Percentiles rank a stretch among this genome's conserved stretches.
These are phyloP conservation scores for Penicillium nordicum DNA, from an alignment of 2,329 filamentous ascomycete genomes.

Conservation along the genomic window DNA sequence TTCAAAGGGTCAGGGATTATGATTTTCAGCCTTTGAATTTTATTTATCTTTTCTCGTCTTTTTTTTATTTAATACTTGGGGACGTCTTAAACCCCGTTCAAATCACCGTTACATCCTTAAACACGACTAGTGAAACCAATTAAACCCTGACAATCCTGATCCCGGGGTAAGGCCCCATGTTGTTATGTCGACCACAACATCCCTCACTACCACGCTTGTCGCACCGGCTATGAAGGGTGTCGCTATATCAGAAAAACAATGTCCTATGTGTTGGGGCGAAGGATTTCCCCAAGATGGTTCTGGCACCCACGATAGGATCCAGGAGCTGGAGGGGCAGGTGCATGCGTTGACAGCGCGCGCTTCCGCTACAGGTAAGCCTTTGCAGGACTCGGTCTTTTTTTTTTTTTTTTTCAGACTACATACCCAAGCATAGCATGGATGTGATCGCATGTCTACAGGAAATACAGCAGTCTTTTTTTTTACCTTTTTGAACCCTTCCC, in stretches of 20 bases:
- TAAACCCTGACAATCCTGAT: background rate
- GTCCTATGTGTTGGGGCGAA: constrained; percentile 42
- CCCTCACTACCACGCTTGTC: constrained; percentile 33
- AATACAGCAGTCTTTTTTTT: background rate
- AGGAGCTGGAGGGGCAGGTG: constrained; percentile 56
- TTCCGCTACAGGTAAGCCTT: constrained; percentile 50
- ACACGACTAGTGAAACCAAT: background rate
- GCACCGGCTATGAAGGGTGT: constrained; percentile 31
- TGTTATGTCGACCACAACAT: constrained; percentile 26
- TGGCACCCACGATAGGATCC: constrained; percentile 42
- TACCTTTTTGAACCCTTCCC: no score
- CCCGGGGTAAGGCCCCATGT: constrained; percentile 25
- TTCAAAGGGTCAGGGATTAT: background rate
- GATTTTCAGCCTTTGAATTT: background rate
- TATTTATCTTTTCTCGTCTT: background rate
- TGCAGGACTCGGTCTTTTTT: no score
- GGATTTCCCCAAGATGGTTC: constrained; percentile 24
- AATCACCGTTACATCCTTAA: background rate
- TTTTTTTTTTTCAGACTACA: background rate
- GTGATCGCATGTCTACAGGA: background rate
- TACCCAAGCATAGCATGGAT: background rate
- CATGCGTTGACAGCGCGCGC: constrained; percentile 52
- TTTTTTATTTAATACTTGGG: background rate
- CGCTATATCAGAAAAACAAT: constrained; percentile 25
- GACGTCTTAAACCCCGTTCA: background rate